Evolutionary conservation across 805 yeast genomes (phyloP).

Genomic region (Clavispora asparagi): DNA sequence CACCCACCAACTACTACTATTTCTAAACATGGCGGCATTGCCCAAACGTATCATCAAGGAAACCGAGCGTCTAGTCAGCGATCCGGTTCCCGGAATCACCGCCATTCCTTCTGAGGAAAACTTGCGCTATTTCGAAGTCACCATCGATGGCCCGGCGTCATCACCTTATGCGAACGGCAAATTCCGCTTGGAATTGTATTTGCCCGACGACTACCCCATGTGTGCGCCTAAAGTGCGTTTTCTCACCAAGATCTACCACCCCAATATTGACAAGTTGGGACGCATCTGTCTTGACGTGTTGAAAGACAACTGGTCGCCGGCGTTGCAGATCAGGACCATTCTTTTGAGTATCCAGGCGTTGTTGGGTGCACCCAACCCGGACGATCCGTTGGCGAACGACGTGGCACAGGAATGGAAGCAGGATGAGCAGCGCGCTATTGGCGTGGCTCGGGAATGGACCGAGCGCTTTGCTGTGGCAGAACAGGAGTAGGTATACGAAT

Average conservation of each 20-base stretch:
- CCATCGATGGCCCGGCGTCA: slow-evolving; percentile 84
- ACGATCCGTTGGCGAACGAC: slow-evolving; percentile 96
- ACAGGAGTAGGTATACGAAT: not conserved
- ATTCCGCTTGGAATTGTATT: slow-evolving; percentile 77
- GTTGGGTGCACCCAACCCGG: slow-evolving; percentile 94
- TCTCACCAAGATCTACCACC: slow-evolving; percentile 85
- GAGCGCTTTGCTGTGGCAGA: slow-evolving; percentile 9
- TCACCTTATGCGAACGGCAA: slow-evolving; percentile 85
- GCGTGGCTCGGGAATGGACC: slow-evolving; percentile 77
- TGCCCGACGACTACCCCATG: slow-evolving; percentile 98
- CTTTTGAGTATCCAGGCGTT: slow-evolving; percentile 88
- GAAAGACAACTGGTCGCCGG: slow-evolving; percentile 97
- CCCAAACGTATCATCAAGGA: slow-evolving; percentile 96
- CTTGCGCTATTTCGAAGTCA: slow-evolving; percentile 85
- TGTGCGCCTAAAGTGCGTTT: slow-evolving; percentile 95
- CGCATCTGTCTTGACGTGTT: slow-evolving; percentile 93
- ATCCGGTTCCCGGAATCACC: slow-evolving; percentile 93
- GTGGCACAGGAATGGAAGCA: slow-evolving; percentile 97
- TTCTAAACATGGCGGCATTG: slow-evolving; percentile 46
- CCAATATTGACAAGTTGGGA: slow-evolving; percentile 96
- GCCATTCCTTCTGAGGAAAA: slow-evolving; percentile 95
- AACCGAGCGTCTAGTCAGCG: slow-evolving; percentile 85
- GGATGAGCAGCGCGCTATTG: slow-evolving; percentile 73
- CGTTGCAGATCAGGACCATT: slow-evolving; percentile 90
- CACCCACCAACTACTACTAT: not conserved